These are phyloP conservation scores for Draba incana DNA, from an alignment of 345 rosid species.

Conservation along the genomic window DNA sequence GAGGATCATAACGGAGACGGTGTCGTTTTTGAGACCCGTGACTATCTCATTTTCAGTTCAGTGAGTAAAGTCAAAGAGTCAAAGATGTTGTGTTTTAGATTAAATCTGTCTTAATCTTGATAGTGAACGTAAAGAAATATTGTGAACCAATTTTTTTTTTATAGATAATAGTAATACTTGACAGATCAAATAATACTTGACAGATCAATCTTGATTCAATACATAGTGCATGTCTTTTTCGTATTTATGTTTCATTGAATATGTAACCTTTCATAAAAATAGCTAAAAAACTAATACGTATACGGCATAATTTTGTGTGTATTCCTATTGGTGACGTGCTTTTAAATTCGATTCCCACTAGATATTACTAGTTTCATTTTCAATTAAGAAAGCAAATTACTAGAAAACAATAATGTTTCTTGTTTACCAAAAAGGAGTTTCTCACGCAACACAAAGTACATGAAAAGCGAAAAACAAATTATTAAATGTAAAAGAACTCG, in stretches of 20 bases:
- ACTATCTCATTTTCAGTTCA: constrained; percentile 16
- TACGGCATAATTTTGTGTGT: not conserved
- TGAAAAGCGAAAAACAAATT: constrained; percentile 30
- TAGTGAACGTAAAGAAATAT: constrained; percentile 18
- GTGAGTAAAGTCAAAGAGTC: constrained; percentile 24
- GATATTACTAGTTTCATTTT: not conserved
- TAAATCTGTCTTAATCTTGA: constrained; percentile 38
- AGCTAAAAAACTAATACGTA: not conserved
- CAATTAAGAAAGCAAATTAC: constrained; percentile 4
- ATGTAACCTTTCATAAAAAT: not conserved
- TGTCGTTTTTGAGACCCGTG: constrained; percentile 40
- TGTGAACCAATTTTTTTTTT: constrained; percentile 16
- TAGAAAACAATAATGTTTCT: not conserved
- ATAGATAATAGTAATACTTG: not conserved
- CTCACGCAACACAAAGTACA: constrained; percentile 40
- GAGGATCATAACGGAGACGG: constrained; percentile 24
- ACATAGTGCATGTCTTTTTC: constrained; percentile 28
- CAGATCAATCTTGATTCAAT: constrained; percentile 25
- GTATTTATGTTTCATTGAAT: not conserved
- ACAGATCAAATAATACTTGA: constrained; percentile 8
- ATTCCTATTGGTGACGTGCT: not conserved
- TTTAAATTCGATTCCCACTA: not conserved
- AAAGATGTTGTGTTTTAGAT: constrained; percentile 32
- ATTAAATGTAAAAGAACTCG: constrained; percentile 28
- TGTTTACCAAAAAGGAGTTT: not conserved